phyloP scores from a whole-genome alignment of 768 basidiomycete genomes.

The Cubamyces lactineus region DNA sequence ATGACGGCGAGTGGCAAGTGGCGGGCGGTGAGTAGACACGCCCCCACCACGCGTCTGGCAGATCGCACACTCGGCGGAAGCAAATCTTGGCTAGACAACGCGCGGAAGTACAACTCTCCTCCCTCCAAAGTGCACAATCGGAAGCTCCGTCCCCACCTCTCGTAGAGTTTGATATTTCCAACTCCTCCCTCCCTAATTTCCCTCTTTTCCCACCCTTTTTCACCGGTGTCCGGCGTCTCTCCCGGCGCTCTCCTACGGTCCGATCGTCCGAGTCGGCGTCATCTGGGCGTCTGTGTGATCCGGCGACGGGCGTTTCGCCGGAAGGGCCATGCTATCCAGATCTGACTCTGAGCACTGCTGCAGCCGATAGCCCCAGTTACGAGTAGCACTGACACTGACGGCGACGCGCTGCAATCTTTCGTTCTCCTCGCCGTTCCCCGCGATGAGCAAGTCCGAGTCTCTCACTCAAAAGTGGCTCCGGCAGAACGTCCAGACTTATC shows the following conservation, averaged over 20 bases:
- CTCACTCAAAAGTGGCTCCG: slow-evolving; percentile 64
- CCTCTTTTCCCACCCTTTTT: background rate
- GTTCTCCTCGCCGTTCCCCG: background rate
- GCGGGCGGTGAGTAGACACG: slow-evolving; percentile 28
- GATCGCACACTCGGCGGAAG: slow-evolving; percentile 32
- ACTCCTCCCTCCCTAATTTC: background rate
- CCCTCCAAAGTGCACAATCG: slow-evolving; percentile 5
- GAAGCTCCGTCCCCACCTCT: slow-evolving; percentile 22
- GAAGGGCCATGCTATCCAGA: too few relatives aligned
- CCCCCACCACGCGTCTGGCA: slow-evolving; percentile 17
- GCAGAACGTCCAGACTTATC: slow-evolving; percentile 63
- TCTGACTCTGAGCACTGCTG: too few relatives aligned
- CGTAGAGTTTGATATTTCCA: slow-evolving; percentile 23
- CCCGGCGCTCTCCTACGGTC: slow-evolving; percentile 4
- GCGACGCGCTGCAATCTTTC: too few relatives aligned
- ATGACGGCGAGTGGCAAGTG: background rate
- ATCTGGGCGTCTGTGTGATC: background rate
- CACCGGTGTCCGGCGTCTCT: slow-evolving; percentile 6
- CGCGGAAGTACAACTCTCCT: slow-evolving; percentile 27
- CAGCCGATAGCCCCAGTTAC: background rate
- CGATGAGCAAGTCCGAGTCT: slow-evolving; percentile 38
- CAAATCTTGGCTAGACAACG: slow-evolving; percentile 25
- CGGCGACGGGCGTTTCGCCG: too few relatives aligned
- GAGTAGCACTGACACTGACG: background rate
- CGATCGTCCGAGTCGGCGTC: slow-evolving; percentile 3